phyloP scores from a whole-genome alignment of 2,329 filamentous ascomycete species.

The Venturiaceae sp. region DNA sequence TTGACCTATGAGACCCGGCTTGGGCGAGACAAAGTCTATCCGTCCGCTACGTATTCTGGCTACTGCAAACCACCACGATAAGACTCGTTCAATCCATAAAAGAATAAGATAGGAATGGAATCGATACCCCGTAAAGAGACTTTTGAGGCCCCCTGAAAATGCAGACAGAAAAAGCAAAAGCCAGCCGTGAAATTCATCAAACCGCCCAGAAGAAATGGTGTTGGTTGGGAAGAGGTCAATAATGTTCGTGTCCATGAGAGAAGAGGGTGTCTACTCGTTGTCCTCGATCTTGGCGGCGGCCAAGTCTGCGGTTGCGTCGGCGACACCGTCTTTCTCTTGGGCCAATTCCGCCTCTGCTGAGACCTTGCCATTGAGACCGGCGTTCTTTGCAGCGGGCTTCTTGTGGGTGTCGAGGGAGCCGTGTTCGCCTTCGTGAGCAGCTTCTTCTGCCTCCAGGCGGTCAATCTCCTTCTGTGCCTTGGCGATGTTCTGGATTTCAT shows the following conservation, averaged over 20 bases:
- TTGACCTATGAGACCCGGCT: too few species aligned
- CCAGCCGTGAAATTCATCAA: neutral
- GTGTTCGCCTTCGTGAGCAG: slow-evolving; percentile 38
- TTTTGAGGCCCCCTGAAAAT: neutral
- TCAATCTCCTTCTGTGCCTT: slow-evolving; percentile 96
- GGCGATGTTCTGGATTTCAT: slow-evolving; percentile 66
- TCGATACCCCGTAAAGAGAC: neutral
- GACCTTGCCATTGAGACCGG: slow-evolving; percentile 41
- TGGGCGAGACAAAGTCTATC: too few species aligned
- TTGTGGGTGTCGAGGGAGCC: slow-evolving; percentile 46
- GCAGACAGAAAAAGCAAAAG: too few species aligned
- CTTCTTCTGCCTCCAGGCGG: slow-evolving; percentile 64
- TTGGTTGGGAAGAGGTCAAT: neutral
- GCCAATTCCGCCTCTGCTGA: slow-evolving; percentile 43
- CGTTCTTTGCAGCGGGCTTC: slow-evolving; percentile 42
- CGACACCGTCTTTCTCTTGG: slow-evolving; percentile 49
- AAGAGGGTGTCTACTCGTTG: neutral
- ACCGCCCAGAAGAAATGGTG: neutral
- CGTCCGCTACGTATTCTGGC: too few species aligned
- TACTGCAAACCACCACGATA: neutral
- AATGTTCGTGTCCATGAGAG: neutral
- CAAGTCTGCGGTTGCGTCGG: slow-evolving; percentile 50
- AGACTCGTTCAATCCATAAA: neutral
- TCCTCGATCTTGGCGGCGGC: slow-evolving; percentile 53
- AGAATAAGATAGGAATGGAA: neutral